A percentile compares a stretch with the other conserved stretches of the same genome.
Conservation (phyloP, 306 rosid species). For the Cicer cuneatum region DNA sequence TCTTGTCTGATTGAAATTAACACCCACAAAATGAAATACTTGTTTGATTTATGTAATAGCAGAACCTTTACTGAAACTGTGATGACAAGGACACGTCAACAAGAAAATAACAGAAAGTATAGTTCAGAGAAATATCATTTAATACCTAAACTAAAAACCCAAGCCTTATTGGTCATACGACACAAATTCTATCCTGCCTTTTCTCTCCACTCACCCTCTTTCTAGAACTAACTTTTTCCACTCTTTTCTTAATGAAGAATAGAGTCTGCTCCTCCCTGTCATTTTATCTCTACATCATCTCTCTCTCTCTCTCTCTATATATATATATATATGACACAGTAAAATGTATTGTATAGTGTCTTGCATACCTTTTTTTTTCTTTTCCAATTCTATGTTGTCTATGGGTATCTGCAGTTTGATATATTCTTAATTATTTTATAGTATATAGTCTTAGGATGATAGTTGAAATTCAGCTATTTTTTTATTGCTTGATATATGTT, state of each 20-base stretch:
- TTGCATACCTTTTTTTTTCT: neutral
- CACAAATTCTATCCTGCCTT: neutral
- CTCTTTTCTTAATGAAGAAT: neutral
- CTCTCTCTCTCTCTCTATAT: neutral
- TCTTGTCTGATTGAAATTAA: neutral
- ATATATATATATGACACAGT: too few species aligned
- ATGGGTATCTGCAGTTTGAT: neutral
- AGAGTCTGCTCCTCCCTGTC: neutral
- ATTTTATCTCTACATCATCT: too few species aligned
- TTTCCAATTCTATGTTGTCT: neutral
- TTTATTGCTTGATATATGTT: neutral
- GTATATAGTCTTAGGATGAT: neutral
- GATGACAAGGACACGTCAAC: neutral
- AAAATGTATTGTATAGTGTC: neutral
- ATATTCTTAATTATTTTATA: neutral
- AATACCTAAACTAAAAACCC: neutral
- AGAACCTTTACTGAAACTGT: neutral
- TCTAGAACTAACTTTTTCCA: neutral
- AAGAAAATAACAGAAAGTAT: neutral
- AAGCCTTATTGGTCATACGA: neutral
- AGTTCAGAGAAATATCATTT: neutral
- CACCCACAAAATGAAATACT: neutral
- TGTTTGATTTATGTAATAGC: neutral
- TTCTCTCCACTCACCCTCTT: neutral
- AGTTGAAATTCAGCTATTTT: neutral